These are phyloP conservation scores for Fusarium guadeloupense DNA, from an alignment of 2,329 filamentous ascomycete species.

Conservation along the genomic window DNA sequence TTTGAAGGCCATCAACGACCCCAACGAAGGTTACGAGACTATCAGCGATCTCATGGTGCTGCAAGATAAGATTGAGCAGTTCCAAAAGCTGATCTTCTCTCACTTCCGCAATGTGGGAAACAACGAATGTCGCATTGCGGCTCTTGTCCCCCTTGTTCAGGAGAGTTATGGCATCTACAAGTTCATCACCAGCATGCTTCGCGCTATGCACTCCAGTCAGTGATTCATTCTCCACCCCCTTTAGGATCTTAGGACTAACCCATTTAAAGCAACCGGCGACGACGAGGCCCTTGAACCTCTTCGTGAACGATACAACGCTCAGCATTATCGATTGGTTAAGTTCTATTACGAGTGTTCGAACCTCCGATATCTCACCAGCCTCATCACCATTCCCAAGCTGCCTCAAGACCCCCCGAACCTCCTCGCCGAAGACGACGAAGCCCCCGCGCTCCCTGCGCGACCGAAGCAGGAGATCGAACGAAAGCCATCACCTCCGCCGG, in stretches of 20 bases:
- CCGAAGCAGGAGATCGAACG: constrained; percentile 78
- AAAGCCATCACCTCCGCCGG: constrained; percentile 74
- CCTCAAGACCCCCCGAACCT: constrained; percentile 94
- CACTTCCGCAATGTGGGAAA: constrained; percentile 92
- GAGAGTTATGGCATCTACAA: constrained; percentile 99
- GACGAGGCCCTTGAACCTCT: constrained; percentile 91
- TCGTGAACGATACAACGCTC: constrained; percentile 88
- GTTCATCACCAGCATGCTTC: constrained; percentile 98
- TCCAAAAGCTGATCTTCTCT: constrained; percentile 98
- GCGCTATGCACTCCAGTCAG: constrained; percentile 95
- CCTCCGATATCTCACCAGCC: constrained; percentile 91
- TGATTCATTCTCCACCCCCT: constrained; percentile 18
- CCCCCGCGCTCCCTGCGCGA: constrained; percentile 82
- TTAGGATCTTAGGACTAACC: constrained; percentile 32
- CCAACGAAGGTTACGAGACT: constrained; percentile 96
- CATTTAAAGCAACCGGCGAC: constrained; percentile 79
- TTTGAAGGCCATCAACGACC: constrained; percentile 97
- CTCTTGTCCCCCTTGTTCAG: constrained; percentile 90
- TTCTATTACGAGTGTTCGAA: constrained; percentile 99
- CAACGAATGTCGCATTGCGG: constrained; percentile 96
- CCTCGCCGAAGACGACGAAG: constrained; percentile 83
- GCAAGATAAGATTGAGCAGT: constrained; percentile 97
- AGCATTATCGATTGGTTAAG: constrained; percentile 94
- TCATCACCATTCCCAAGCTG: constrained; percentile 95
- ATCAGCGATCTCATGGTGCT: constrained; percentile 96